Conservation (phyloP, 305 asterid genomes). For the Solanum hybrid region DNA sequence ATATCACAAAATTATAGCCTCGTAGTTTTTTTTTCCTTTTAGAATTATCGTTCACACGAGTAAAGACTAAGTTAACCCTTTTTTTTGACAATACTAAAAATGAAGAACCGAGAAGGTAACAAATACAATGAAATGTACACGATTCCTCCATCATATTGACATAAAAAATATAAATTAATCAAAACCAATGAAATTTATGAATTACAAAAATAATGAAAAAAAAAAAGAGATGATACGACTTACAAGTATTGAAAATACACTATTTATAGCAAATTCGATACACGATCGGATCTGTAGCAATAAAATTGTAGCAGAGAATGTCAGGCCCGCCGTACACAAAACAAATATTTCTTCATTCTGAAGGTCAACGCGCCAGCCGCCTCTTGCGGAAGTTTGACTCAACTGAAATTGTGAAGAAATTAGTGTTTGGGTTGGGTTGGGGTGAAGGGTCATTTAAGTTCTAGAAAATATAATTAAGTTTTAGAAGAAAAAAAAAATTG, state of each 20-base stretch:
- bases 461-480: neutral
- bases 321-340: neutral
- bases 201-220: too few relatives aligned
- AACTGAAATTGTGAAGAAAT: neutral
- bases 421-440: neutral
- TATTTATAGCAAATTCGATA: too few relatives aligned
- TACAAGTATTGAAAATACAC: neutral
- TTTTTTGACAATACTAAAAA: neutral
- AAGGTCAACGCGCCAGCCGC: neutral
- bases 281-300: too few relatives aligned
- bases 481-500: too few relatives aligned
- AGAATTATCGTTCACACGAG: too few relatives aligned
- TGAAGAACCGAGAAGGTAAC: neutral
- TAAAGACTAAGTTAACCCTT: neutral
- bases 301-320: neutral
- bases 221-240: rapidly evolving
- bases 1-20: neutral
- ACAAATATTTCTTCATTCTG: neutral
- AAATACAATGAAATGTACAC: neutral
- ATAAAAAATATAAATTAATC: neutral
- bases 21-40: too few relatives aligned
- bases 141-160: neutral
- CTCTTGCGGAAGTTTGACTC: neutral
- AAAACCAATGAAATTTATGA: neutral
- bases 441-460: neutral